Conservation (phyloP, 192 early-diverging fungal species). For the Coemansia sp. region DNA sequence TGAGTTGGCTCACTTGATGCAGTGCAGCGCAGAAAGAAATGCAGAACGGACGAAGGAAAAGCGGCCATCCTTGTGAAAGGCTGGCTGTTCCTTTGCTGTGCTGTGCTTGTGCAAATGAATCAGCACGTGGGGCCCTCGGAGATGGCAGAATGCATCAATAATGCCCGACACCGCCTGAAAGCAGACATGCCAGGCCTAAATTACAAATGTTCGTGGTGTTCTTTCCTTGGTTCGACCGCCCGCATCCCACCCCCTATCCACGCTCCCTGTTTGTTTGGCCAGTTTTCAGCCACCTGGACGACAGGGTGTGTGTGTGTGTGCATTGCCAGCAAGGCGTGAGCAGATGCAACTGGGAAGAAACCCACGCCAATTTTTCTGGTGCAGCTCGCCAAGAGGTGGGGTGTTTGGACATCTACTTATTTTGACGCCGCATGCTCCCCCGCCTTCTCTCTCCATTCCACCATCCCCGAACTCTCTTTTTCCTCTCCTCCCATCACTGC, state of each 20-base stretch:
- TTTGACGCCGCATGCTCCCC: background rate
- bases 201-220: background rate
- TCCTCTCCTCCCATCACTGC: background rate
- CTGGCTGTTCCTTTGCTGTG: background rate
- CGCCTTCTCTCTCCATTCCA: slow-evolving; percentile 1
- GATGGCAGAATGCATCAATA: background rate
- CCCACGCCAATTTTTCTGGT: background rate
- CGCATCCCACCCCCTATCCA: background rate
- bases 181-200: background rate
- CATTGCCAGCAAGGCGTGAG: too few relatives aligned
- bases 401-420: slow-evolving; percentile 2
- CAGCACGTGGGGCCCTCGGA: background rate
- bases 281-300: background rate
- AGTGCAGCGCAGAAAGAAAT: background rate
- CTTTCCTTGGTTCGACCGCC: background rate
- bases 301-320: background rate
- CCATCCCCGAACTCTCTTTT: background rate
- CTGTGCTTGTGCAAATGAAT: background rate
- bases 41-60: background rate
- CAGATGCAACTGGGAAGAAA: too few relatives aligned
- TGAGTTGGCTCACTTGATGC: background rate
- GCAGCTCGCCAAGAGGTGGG: background rate
- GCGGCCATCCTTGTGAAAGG: background rate
- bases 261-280: background rate
- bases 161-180: background rate